Conservation (phyloP, 139 green algal genomes). For the Micractinium sp. region DNA sequence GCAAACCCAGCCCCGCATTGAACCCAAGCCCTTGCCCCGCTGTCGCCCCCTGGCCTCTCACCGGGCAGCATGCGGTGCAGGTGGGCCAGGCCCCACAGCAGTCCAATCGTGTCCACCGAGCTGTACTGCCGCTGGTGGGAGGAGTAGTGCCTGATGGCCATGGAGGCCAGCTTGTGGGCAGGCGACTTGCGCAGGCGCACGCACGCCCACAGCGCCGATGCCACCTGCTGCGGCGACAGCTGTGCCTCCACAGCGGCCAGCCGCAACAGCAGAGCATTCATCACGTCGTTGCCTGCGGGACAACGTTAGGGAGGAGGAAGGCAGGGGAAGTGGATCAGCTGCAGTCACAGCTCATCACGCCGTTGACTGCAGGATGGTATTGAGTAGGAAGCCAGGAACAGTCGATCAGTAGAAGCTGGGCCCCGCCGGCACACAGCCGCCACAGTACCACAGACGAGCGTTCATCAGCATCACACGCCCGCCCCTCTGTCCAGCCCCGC, state of each 20-base stretch:
- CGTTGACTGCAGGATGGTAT: not conserved
- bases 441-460: not conserved
- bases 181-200: not conserved
- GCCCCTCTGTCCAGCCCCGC: too few species aligned
- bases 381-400: not conserved
- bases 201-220: not conserved
- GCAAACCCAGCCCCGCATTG: too few species aligned
- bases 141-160: not conserved
- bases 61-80: slow-evolving; percentile 9
- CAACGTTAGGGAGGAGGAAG: not conserved
- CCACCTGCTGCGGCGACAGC: slow-evolving; percentile 2
- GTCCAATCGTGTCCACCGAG: not conserved
- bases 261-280: not conserved
- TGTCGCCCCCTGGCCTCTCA: too few species aligned
- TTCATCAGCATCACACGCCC: too few species aligned
- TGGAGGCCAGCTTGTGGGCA: not conserved
- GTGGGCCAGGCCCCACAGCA: slow-evolving; percentile 23
- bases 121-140: not conserved
- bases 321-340: not conserved
- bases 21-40: too few species aligned
- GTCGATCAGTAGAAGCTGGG: not conserved
- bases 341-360: not conserved
- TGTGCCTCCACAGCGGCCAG: not conserved
- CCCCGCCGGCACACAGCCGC: not conserved
- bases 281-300: not conserved